Conservation (phyloP, 164 flowering plant genomes). For the Nelumbo lutea region DNA sequence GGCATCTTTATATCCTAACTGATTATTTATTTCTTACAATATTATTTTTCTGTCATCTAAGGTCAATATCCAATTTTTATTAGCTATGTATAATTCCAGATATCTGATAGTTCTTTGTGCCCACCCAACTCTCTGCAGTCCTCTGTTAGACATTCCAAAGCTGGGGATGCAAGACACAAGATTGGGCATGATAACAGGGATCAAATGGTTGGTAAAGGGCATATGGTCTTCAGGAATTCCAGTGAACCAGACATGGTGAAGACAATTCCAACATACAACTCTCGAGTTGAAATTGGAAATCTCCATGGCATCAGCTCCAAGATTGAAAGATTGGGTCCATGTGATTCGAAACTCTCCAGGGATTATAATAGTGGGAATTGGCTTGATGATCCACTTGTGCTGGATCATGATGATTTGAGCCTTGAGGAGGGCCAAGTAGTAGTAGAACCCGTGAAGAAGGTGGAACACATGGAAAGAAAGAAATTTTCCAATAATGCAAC, state of each 20-base stretch:
- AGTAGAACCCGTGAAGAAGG: conserved; percentile 14
- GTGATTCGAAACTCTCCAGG: conserved; percentile 3
- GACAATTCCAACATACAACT: neutral
- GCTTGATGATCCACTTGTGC: conserved; percentile 17
- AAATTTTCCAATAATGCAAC: conserved; percentile 12
- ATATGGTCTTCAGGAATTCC: conserved; percentile 1
- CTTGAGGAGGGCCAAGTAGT: conserved; percentile 52
- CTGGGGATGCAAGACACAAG: conserved; percentile 18
- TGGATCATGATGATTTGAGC: conserved; percentile 23
- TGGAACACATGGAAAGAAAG: conserved; percentile 3
- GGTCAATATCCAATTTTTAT: neutral
- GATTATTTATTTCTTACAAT: too few relatives aligned
- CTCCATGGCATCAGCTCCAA: conserved; percentile 6
- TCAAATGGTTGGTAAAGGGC: conserved; percentile 10
- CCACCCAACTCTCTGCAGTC: conserved; percentile 41
- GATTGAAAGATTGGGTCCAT: conserved; percentile 8
- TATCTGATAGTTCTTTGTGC: conserved; percentile 19
- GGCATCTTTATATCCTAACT: too few relatives aligned
- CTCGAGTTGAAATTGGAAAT: conserved; percentile 5
- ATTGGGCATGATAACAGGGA: conserved; percentile 15
- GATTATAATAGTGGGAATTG: conserved; percentile 17
- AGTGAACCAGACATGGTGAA: conserved; percentile 11
- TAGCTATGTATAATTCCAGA: neutral
- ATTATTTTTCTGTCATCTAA: neutral
- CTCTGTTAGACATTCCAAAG: conserved; percentile 28